A percentile compares a stretch with the other conserved stretches of the same genome.
Conservation (phyloP, 2,329 filamentous ascomycete genomes). For the Dactylellina drechsleri region DNA sequence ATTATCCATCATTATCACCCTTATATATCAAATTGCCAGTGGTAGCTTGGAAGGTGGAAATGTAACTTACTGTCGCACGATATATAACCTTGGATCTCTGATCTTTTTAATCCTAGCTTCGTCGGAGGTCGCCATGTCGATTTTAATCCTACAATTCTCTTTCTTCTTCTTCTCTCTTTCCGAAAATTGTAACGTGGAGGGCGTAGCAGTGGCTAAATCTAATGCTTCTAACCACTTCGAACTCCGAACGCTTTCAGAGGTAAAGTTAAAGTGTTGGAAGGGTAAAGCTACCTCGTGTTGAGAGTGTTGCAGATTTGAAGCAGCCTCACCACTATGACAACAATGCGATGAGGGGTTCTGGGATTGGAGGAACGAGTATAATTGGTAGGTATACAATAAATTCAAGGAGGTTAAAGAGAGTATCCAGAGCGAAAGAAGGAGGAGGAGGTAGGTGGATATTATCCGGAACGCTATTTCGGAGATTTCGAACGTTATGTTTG, state of each 20-base stretch:
- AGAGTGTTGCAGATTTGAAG: constrained; percentile 30
- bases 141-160: neutral
- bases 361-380: constrained; percentile 14
- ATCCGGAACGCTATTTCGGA: constrained; percentile 25
- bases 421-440: constrained; percentile 12
- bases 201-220: constrained; percentile 16
- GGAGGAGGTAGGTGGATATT: neutral
- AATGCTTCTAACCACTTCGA: constrained; percentile 30
- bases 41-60: too few species aligned
- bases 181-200: too few species aligned
- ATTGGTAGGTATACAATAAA: constrained; percentile 9
- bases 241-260: neutral
- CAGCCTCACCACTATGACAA: constrained; percentile 7
- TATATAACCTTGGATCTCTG: constrained; percentile 51
- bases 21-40: neutral
- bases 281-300: constrained; percentile 23
- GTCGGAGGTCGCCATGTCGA: constrained; percentile 43
- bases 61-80: constrained; percentile 48
- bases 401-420: constrained; percentile 14
- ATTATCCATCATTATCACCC: neutral
- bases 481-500: neutral
- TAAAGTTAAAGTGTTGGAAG: too few species aligned
- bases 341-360: neutral
- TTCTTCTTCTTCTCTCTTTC: neutral
- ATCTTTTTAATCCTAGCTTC: constrained; percentile 53